Conservation (phyloP, 2,329 filamentous ascomycete species). For the Polychaeton citri region DNA sequence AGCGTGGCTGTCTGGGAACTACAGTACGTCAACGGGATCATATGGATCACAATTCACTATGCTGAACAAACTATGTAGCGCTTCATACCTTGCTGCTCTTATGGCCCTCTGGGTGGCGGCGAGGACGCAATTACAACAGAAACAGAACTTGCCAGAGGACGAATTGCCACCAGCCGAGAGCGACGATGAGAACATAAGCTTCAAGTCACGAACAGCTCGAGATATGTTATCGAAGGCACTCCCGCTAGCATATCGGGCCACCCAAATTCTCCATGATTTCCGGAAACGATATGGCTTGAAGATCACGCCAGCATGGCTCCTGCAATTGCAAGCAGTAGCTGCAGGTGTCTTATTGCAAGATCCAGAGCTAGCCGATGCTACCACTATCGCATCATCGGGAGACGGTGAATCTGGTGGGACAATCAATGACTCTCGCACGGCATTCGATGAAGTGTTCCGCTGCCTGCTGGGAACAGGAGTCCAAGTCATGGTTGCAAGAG, state of each 20-base stretch:
- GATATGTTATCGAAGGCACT: conserved; percentile 2
- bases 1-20: conserved; percentile 6
- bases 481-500: conserved; percentile 5
- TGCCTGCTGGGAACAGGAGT: conserved; percentile 5
- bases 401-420: not conserved
- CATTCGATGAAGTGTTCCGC: conserved; percentile 8
- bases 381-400: not conserved
- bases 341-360: conserved; percentile 5
- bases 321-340: conserved; percentile 5
- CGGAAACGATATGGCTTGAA: conserved; percentile 7
- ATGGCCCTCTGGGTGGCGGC: not conserved
- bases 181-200: not conserved
- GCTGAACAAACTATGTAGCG: not conserved
- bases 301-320: conserved; percentile 3
- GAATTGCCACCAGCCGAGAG: not conserved
- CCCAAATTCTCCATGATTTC: conserved; percentile 5
- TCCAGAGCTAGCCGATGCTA: conserved; percentile 1
- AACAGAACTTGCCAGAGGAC: not conserved
- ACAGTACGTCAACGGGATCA: conserved; percentile 2
- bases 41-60: not conserved
- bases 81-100: not conserved
- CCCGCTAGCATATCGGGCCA: conserved; percentile 5
- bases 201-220: conserved; percentile 1
- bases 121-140: not conserved
- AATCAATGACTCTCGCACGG: conserved; percentile 3